phyloP scores from a whole-genome alignment of 2,329 filamentous ascomycete genomes.

The Trichoderma arundinaceum region DNA sequence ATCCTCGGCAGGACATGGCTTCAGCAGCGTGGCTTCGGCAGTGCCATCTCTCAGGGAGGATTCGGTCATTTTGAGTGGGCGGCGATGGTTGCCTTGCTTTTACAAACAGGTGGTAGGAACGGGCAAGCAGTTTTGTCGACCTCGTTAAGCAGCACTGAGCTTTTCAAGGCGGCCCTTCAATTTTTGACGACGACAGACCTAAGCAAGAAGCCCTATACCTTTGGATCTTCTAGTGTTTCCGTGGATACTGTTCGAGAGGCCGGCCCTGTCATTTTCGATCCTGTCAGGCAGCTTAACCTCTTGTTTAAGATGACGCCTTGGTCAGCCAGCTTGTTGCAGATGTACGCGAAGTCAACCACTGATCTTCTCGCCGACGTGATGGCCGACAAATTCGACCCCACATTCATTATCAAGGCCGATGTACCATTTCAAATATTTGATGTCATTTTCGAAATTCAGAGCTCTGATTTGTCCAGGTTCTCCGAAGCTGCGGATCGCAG shows the following conservation, averaged over 20 bases:
- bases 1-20: conserved; percentile 88
- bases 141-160: conserved; percentile 86
- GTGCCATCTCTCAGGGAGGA: conserved; percentile 73
- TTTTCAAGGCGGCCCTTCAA: conserved; percentile 94
- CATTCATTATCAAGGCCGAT: conserved; percentile 74
- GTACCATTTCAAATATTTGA: conserved; percentile 63
- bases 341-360: conserved; percentile 76
- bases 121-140: conserved; percentile 74
- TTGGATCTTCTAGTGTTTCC: conserved; percentile 46
- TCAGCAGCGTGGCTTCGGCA: conserved; percentile 80
- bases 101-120: conserved; percentile 76
- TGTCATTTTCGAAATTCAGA: conserved; percentile 48
- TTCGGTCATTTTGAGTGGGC: conserved; percentile 96
- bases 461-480: conserved; percentile 39
- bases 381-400: conserved; percentile 80
- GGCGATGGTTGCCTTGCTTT: conserved; percentile 75
- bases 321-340: conserved; percentile 76
- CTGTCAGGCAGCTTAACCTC: conserved; percentile 74
- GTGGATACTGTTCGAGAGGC: conserved; percentile 49
- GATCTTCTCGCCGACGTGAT: conserved; percentile 74
- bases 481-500: conserved; percentile 48
- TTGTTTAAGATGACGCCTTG: conserved; percentile 89
- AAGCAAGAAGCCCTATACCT: conserved; percentile 65
- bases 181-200: conserved; percentile 79
- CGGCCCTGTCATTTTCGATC: conserved; percentile 79